A percentile compares a stretch with the other conserved stretches of the same genome.
These are phyloP conservation scores for Chaetomiaceae sp. DNA, from an alignment of 2,329 filamentous ascomycete species.

Conservation along the genomic window DNA sequence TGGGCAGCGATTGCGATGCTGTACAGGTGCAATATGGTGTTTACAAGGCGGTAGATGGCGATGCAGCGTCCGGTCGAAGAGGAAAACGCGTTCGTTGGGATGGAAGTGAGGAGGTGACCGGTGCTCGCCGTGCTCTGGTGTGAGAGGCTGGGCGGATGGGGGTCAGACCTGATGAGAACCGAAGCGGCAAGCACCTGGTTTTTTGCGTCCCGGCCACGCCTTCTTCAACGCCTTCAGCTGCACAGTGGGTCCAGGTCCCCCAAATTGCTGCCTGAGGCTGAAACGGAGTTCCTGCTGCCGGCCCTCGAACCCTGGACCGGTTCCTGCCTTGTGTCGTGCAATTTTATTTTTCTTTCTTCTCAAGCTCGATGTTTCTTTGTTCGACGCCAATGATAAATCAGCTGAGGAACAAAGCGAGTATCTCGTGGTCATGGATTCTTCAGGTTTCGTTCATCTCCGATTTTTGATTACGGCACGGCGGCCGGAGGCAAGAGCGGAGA, in stretches of 20 bases:
- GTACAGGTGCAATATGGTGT: neutral
- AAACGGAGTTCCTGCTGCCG: neutral
- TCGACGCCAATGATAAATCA: neutral
- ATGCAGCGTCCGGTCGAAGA: constrained; percentile 9
- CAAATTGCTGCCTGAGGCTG: constrained; percentile 21
- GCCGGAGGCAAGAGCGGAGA: constrained; percentile 6
- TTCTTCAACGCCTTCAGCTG: constrained; percentile 14
- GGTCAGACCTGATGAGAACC: constrained; percentile 20
- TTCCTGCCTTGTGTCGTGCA: too few species aligned
- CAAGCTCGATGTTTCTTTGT: neutral
- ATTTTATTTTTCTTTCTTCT: too few species aligned
- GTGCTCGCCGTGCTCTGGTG: constrained; percentile 25
- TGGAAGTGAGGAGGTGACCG: constrained; percentile 16
- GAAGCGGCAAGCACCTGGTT: constrained; percentile 22
- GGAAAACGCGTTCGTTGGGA: constrained; percentile 6
- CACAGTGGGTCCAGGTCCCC: neutral
- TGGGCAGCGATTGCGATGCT: constrained; percentile 9
- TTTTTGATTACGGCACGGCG: neutral
- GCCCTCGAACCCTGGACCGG: too few species aligned
- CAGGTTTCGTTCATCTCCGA: neutral
- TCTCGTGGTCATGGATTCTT: neutral
- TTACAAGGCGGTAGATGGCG: neutral
- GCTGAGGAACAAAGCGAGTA: neutral
- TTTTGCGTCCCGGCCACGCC: constrained; percentile 20
- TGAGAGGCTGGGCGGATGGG: constrained; percentile 27